Evolutionary conservation across 768 basidiomycete genomes (phyloP), one percentile per base, ranked within the genome.

Genomic region (Inosperma sp.): DNA sequence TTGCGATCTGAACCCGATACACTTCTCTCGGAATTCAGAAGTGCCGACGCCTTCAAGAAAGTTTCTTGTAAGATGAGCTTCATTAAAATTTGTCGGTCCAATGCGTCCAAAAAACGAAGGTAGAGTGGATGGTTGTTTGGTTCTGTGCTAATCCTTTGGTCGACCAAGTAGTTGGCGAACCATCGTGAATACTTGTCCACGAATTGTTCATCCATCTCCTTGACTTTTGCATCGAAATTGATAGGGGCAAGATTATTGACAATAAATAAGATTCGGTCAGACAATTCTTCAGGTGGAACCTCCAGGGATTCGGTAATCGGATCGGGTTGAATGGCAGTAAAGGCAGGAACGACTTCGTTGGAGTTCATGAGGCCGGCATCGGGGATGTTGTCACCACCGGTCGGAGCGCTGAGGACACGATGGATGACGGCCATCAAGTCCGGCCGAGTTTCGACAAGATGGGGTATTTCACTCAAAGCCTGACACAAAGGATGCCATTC

Each of bases 151-250:
- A 98, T 84, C 30, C 96, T 88, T 62, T 97, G 91, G 61, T 94
- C 92, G 29, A 99, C 93, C 41, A 99, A 79, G 67, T 98, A 99
- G 64, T 96, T 88, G 37, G 96, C 95, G 61, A 99, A 96, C 96
- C 96, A 99, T 39, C 88, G 79, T 7, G 91, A 83, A 63, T 93
- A 83, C 33, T 80, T 74, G 59, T 93, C 87, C 39, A 87, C 79
- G 68, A 95, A 95, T 49, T 88, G 75, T 26, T 82, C 82, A 49
- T 76, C 77, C 86, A 99, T 93, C 60, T 98, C 96, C 26, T 71
- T 66, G 29, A 93, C 72, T 68, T 99, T 99, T 21, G 77, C 59
- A 30, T 93, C 93, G 54, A 96, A 94, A 65, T 98, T 99, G 66
- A 76, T 88, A 8, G 92, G 89, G 0, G 95, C 93, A 51, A 99